Evolutionary conservation across 2,329 filamentous ascomycete genomes (phyloP).

Genomic region (Davidsoniella eucalypti): DNA sequence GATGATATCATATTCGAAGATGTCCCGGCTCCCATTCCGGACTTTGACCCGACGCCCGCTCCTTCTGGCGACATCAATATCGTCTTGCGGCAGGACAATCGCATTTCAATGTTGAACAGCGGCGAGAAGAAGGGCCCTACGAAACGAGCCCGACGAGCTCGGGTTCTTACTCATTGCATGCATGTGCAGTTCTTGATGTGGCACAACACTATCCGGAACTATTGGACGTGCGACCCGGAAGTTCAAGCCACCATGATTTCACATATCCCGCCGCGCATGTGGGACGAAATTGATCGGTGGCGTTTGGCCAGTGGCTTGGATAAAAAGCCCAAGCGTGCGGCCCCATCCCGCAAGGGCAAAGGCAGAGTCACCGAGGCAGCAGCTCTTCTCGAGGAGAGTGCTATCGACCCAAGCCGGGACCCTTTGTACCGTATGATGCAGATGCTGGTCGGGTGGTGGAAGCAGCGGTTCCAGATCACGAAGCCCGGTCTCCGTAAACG

Average conservation of each 20-base stretch:
- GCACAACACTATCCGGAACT: slow-evolving; percentile 75
- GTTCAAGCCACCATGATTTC: slow-evolving; percentile 61
- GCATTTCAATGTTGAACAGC: slow-evolving; percentile 43
- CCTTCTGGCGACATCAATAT: slow-evolving; percentile 56
- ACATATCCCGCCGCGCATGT: slow-evolving; percentile 51
- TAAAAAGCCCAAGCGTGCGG: slow-evolving; percentile 19
- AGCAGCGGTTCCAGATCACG: slow-evolving; percentile 60
- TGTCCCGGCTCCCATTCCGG: slow-evolving; percentile 26
- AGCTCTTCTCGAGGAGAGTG: slow-evolving; percentile 49
- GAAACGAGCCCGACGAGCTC: slow-evolving; percentile 66
- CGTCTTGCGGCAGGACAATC: slow-evolving; percentile 44
- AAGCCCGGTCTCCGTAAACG: slow-evolving; percentile 71
- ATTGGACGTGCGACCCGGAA: slow-evolving; percentile 63
- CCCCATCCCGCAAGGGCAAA: slow-evolving; percentile 19
- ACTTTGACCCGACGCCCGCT: slow-evolving; percentile 27
- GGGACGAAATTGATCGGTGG: slow-evolving; percentile 60
- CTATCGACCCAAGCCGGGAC: slow-evolving; percentile 65
- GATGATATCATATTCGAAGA: slow-evolving; percentile 49
- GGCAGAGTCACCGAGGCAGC: slow-evolving; percentile 32
- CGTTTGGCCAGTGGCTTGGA: slow-evolving; percentile 49
- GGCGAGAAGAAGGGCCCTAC: slow-evolving; percentile 67
- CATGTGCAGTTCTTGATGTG: slow-evolving; percentile 80
- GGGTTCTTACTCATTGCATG: slow-evolving; percentile 66
- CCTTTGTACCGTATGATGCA: slow-evolving; percentile 64
- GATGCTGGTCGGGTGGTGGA: slow-evolving; percentile 73